Percentiles rank a stretch among this genome's conserved stretches.
These are phyloP conservation scores for Musa troglodytarum DNA, from an alignment of 176 grass and related monocot species.

Conservation along the genomic window DNA sequence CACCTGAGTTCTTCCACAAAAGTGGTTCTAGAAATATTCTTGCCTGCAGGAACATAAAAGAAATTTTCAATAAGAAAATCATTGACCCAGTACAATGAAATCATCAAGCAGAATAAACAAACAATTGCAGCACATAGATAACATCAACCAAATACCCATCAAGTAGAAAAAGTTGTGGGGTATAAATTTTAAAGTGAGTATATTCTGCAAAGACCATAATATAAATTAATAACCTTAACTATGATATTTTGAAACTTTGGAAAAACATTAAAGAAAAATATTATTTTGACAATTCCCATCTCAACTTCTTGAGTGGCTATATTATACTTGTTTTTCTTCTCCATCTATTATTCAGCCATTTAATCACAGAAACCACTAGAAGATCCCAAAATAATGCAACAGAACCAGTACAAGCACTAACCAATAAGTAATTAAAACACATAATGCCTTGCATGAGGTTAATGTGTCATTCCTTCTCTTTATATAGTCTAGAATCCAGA, in stretches of 20 bases:
- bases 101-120: not conserved
- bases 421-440: too few species aligned
- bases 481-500: too few species aligned
- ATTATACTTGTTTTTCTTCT: too few species aligned
- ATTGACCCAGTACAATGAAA: not conserved
- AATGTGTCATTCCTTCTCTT: too few species aligned
- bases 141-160: not conserved
- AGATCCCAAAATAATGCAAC: too few species aligned
- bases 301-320: too few species aligned
- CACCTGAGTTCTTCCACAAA: conserved; percentile 42
- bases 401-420: too few species aligned
- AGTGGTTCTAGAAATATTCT: conserved; percentile 79
- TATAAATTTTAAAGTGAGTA: not conserved
- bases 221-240: not conserved
- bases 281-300: too few species aligned
- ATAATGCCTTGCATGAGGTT: too few species aligned
- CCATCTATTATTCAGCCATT: too few species aligned
- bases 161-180: not conserved
- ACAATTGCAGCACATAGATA: not conserved
- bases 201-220: not conserved
- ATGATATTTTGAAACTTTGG: not conserved
- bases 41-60: conserved; percentile 34
- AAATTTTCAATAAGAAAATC: not conserved
- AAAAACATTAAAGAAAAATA: not conserved
- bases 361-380: too few species aligned